Evolutionary conservation across 2,329 filamentous ascomycete genomes (phyloP).

Genomic region (Botrytis galanthina): DNA sequence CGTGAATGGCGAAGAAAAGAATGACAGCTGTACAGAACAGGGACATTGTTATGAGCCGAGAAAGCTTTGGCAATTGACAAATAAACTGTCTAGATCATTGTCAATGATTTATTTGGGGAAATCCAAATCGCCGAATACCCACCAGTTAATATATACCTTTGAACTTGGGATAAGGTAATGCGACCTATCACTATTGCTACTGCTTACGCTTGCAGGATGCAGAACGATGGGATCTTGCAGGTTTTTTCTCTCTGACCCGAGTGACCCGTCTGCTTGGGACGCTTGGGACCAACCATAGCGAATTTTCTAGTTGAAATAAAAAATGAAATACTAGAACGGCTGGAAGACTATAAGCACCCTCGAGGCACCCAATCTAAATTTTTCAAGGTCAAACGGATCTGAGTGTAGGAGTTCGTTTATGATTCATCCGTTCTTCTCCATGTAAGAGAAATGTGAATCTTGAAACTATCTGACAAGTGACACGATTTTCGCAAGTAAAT

Average conservation of each 20-base stretch:
- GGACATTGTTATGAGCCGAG: not conserved
- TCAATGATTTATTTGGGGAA: constrained; percentile 1
- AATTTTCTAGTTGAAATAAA: not conserved
- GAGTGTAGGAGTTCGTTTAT: not conserved
- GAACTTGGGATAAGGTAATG: constrained; percentile 6
- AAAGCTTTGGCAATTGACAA: constrained; percentile 5
- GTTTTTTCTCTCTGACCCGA: not conserved
- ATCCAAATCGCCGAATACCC: constrained; percentile 13
- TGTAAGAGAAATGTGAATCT: not conserved
- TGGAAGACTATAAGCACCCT: not conserved
- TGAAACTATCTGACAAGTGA: constrained; percentile 8
- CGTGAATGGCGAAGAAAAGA: not conserved
- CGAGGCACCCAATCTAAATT: not conserved
- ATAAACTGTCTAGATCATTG: not conserved
- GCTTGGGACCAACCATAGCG: constrained; percentile 19
- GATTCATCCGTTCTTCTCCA: not conserved
- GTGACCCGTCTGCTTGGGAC: constrained; percentile 21
- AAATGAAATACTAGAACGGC: not conserved
- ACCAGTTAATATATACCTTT: constrained; percentile 15
- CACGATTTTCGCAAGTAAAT: not conserved
- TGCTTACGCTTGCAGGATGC: constrained; percentile 17
- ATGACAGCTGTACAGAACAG: constrained; percentile 8
- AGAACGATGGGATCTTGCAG: constrained; percentile 20
- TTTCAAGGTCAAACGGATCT: not conserved
- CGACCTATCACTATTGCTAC: constrained; percentile 13